Evolutionary conservation across 2,329 filamentous ascomycete species (phyloP), one percentile per base, ranked within the genome.

Genomic region (Trichoderma afroharzianum): DNA sequence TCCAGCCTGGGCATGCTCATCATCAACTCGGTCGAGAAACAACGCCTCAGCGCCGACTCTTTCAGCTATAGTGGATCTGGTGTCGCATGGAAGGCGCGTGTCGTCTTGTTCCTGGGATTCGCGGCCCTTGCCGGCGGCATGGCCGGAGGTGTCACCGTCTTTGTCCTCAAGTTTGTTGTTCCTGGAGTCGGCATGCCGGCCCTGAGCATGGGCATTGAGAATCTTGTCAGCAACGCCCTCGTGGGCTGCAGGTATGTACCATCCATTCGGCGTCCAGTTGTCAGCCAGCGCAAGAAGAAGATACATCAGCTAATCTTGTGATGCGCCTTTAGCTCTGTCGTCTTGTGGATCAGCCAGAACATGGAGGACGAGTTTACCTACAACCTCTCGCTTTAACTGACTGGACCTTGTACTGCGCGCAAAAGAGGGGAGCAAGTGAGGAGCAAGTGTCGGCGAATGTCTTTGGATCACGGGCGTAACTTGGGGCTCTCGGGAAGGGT

Each of bases 351-450:
- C 70, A 90, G 87, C 81, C 90, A 92, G 84, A 92, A 92, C 77
- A 91, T 92, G 88, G 90, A 92, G 83, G 90, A 91, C 77, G 90
- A 92, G 80, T 92, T 91, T 76, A 86, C 88, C 61, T 92, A 92
- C 80, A 91, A 91, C 79, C 81, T 92, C 75, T 85, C 89, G 72
- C 83, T 92, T 74, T 90, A 79, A 81, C 71, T 6, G 66, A 72
- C 18, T 32, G 5, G 30, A 69, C 21, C 39, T 15, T 36, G 30
- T 33, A 30, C 36, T 62, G 67, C 67, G 57, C 57, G 67, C 36
- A 53, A 62, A 69, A 5, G 28, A 33, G 21, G 55, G 64, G 53
- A 6, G 32, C 36, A 18, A 57, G 63, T 33, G 39, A 43, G 30
- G 57, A 53, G 39, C 50, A 36, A 62, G 50, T 72, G 66, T 72